phyloP scores from a whole-genome alignment of 2,329 filamentous ascomycete genomes.

The Trichoderma polysporum region DNA sequence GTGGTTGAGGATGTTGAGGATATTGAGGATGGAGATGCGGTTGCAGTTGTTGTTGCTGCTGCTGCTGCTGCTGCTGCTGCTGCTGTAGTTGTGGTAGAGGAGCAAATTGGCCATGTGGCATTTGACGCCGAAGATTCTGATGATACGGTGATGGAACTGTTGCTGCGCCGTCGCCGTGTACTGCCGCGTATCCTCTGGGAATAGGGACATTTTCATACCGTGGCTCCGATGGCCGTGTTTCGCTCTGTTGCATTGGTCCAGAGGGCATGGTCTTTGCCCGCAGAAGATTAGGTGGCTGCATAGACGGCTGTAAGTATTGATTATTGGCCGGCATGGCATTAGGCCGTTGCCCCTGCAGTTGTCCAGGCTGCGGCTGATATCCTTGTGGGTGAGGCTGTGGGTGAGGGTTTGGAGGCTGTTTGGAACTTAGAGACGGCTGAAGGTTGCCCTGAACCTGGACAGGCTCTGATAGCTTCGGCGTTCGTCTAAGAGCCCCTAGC shows the following conservation, averaged over 20 bases:
- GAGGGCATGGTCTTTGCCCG: background rate
- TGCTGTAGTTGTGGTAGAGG: slow-evolving; percentile 7
- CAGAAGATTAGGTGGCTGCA: background rate
- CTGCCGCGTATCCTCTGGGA: slow-evolving; percentile 37
- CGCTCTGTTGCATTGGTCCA: background rate
- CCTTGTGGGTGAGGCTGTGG: slow-evolving; percentile 11
- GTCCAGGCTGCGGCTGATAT: slow-evolving; percentile 25
- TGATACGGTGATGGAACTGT: slow-evolving; percentile 33
- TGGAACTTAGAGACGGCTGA: background rate
- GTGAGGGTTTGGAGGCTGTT: background rate
- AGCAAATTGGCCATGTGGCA: background rate
- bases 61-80: background rate
- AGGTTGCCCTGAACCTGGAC: background rate
- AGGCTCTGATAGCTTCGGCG: slow-evolving; percentile 26
- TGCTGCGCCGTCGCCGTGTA: slow-evolving; percentile 39
- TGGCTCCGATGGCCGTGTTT: slow-evolving; percentile 29
- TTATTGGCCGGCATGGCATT: background rate
- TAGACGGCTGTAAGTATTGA: slow-evolving; percentile 10
- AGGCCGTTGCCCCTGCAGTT: slow-evolving; percentile 16
- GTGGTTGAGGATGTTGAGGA: background rate
- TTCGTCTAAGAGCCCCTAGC: slow-evolving; percentile 35
- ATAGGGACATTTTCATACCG: slow-evolving; percentile 41
- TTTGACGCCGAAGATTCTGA: slow-evolving; percentile 17
- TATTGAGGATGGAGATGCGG: background rate
- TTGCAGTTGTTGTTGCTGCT: background rate